Conservation (phyloP, 768 basidiomycete genomes). For the Cystofilobasidium bisporidii region DNA sequence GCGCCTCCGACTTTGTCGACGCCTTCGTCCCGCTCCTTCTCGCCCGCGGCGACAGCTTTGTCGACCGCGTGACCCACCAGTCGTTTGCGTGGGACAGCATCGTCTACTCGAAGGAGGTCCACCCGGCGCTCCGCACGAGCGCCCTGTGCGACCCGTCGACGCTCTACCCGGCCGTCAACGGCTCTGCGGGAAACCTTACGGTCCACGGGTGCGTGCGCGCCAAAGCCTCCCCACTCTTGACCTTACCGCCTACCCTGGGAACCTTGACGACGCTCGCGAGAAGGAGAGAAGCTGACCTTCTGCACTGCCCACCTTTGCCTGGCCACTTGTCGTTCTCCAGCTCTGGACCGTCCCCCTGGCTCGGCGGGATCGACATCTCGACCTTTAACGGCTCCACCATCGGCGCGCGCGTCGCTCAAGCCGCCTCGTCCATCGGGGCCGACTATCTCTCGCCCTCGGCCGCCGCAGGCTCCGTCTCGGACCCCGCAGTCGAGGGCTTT, state of each 20-base stretch:
- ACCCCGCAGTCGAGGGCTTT: conserved; percentile 46
- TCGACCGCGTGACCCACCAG: conserved; percentile 43
- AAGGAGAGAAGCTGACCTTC: too few species aligned
- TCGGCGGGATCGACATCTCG: conserved; percentile 48
- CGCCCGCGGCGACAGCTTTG: conserved; percentile 11
- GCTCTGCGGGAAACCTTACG: conserved; percentile 32
- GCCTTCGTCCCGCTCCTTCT: conserved; percentile 21
- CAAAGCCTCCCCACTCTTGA: too few species aligned
- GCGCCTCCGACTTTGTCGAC: conserved; percentile 35
- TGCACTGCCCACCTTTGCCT: too few species aligned
- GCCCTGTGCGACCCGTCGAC: conserved; percentile 45
- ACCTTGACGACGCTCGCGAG: too few species aligned
- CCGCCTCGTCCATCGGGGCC: conserved; percentile 56
- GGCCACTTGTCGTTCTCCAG: too few species aligned
- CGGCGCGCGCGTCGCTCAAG: conserved; percentile 55
- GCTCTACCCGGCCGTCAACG: conserved; percentile 31
- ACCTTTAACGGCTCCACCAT: conserved; percentile 55
- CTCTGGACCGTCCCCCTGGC: background rate
- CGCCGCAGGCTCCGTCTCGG: conserved; percentile 42
- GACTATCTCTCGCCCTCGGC: conserved; percentile 58
- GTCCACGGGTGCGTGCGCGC: conserved; percentile 30
- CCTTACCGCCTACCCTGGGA: background rate
- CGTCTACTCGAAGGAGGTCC: conserved; percentile 50
- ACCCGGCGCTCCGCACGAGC: conserved; percentile 49
- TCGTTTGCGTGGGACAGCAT: conserved; percentile 62